Conservation (phyloP, 441 rosid genomes). For the Erodium texanum region DNA sequence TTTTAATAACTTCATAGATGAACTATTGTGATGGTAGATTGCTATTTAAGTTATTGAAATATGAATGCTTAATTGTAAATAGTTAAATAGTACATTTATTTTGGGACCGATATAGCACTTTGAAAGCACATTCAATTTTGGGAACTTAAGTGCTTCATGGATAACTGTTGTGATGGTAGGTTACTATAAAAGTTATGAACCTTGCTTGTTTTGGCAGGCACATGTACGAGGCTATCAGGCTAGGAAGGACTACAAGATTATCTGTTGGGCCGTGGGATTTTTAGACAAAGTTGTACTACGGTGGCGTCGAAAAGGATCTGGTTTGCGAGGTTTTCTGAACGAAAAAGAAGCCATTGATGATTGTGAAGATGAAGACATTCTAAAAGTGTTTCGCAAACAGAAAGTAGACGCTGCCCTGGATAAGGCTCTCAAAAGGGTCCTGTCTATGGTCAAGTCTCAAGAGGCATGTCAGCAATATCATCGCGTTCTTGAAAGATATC, state of each 20-base stretch:
- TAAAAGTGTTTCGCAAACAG: conserved; percentile 75
- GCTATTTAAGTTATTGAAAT: too few relatives aligned
- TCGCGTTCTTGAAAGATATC: conserved; percentile 66
- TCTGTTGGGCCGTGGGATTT: conserved; percentile 85
- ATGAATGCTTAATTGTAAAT: too few relatives aligned
- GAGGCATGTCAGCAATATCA: conserved; percentile 78
- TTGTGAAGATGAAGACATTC: conserved; percentile 82
- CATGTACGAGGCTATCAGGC: conserved; percentile 84
- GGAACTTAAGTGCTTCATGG: too few relatives aligned
- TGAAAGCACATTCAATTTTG: too few relatives aligned
- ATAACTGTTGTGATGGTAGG: too few relatives aligned
- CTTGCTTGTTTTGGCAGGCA: conserved; percentile 46
- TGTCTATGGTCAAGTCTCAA: conserved; percentile 69
- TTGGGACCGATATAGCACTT: too few relatives aligned
- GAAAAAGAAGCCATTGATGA: conserved; percentile 43
- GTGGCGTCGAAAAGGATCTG: conserved; percentile 86
- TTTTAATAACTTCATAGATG: too few relatives aligned
- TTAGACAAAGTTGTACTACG: conserved; percentile 70
- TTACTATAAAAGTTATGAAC: too few relatives aligned
- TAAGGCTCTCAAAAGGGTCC: conserved; percentile 75
- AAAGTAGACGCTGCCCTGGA: conserved; percentile 50
- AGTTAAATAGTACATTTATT: too few relatives aligned
- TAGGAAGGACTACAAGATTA: conserved; percentile 69
- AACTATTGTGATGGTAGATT: too few relatives aligned
- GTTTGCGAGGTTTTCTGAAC: conserved; percentile 59